Base-by-base conservation (phyloP, 106 monocot species). In the Allium cepa region DNA sequence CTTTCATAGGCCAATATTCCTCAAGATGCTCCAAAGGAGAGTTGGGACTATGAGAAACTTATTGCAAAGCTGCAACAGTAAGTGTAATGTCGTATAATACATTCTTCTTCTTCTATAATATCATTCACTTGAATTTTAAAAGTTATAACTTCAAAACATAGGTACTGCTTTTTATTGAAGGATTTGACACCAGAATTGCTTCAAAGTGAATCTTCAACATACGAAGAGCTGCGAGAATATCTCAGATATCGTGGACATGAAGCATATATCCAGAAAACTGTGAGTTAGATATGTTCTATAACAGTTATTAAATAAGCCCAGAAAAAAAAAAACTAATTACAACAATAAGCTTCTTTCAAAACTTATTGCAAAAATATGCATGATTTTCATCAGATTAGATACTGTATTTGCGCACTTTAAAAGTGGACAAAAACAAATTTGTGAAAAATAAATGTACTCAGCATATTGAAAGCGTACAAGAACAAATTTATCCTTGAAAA, bases 41-140 rank as follows among this genome's bases (percentile, higher is more conserved):
- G 70, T 60, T 95, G 91, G 94, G 88, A 95, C 70, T 73, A 88
- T 68, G 77, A 79, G 52, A 91, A 85, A 66, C 91, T 95, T 50
- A 82, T 95, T 49, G 85, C 90, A 55, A 95, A 95, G 85, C 67
- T 95, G 59, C 90, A 91, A 72, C 94, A 95, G 94, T 95, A 78
- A 83, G 90, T 50, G 18, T 15, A 11, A 56, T 66, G 2, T 64
- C 47, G 63, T 56, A 4, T 71, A 28, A 8, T 49, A 26, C 7
- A 16, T 60, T 60, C 3, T 60, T 22, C 9, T 17, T 17, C 59
- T 15, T 60, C 18, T 60, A 17, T 22, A 13, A 16, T 4, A 17
- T 60, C 53, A 55, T 55, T 55, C 7, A 15, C 53, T 15, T 55
- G 11, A 12, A 4, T 15, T 55, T 6, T 55, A 36, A 36, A 36